phyloP scores from a whole-genome alignment of 495 filamentous ascomycete genomes.

The Lasiosphaeria miniovina region DNA sequence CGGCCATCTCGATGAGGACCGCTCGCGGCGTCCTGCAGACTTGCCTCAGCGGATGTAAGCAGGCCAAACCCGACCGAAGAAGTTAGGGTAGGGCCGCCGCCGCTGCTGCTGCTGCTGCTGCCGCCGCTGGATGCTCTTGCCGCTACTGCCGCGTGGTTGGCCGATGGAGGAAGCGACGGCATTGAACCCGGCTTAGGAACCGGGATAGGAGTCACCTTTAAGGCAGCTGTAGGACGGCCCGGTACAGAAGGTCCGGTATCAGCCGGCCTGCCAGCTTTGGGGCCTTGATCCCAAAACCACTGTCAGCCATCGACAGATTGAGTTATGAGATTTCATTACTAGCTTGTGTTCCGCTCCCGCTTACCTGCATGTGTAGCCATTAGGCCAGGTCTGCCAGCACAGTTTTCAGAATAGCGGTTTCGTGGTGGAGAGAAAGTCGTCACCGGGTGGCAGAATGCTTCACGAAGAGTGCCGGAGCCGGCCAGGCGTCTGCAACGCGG shows the following conservation, averaged over 20 bases:
- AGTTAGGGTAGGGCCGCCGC: conserved; percentile 1
- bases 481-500: too few relatives aligned
- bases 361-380: conserved; percentile 23
- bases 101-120: not conserved
- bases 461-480: too few relatives aligned
- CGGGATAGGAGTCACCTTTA: conserved; percentile 24
- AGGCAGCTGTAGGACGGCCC: conserved; percentile 6
- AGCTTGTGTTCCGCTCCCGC: not conserved
- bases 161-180: conserved; percentile 15
- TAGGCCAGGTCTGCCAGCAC: not conserved
- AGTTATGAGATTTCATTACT: too few relatives aligned
- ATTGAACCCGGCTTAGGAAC: conserved; percentile 24
- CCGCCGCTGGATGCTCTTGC: conserved; percentile 10
- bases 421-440: too few relatives aligned
- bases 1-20: conserved; percentile 45
- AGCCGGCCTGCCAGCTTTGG: conserved; percentile 15
- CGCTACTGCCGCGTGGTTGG: conserved; percentile 6
- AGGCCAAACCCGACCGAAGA: conserved; percentile 15
- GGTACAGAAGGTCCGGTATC: conserved; percentile 7
- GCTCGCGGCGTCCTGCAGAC: conserved; percentile 22
- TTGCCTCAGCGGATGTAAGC: conserved; percentile 18
- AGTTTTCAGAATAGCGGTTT: too few relatives aligned
- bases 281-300: conserved; percentile 10
- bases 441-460: too few relatives aligned
- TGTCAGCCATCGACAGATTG: conserved; percentile 10